Base-by-base conservation (phyloP, 2,329 filamentous ascomycete genomes). In the Apiospora pterosperma region DNA sequence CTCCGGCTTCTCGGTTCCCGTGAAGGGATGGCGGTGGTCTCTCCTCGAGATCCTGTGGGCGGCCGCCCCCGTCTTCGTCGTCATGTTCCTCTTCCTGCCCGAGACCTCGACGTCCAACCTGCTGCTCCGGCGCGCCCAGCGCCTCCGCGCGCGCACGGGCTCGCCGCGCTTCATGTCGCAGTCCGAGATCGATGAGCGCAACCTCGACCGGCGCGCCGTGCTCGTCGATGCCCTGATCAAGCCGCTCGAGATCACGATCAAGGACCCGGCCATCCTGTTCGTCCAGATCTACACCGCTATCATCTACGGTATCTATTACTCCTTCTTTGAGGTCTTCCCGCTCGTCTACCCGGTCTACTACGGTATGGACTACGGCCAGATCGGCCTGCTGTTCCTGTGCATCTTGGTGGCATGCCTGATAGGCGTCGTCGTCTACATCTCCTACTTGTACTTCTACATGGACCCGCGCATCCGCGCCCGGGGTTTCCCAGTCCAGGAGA, bases 361-460 rank as follows among this genome's bases (percentile, higher is more conserved):
- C 70, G 74, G 76, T 23, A 85, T 87, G 76, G 79, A 75, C 64
- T 71, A 82, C 2, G 81, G 82, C 5, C 70, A 79, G 59, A 73
- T 81, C 61, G 82, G 84, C 5, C 72, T 85, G 0, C 78, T 81
- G 5, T 86, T 85, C 73, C 71, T 83, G 4, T 79, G 79, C 62
- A 80, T 85, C 68, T 71, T 82, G 25, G 76, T 84, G 7, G 77
- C 79, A 10, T 80, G 78, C 63, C 67, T 82, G 2, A 69, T 84
- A 86, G 87, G 74, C 3, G 62, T 73, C 3, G 69, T 90, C 34
- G 75, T 89, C 34, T 88, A 87, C 34, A 84, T 90, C 36, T 74
- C 90, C 23, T 90, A 90, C 72, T 80, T 89, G 36, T 88, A 87
- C 74, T 87, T 85, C 16, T 87, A 87, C 12, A 88, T 90, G 69